Evolutionary conservation across 768 basidiomycete genomes (phyloP).

Genomic region (Lactarius vividus): DNA sequence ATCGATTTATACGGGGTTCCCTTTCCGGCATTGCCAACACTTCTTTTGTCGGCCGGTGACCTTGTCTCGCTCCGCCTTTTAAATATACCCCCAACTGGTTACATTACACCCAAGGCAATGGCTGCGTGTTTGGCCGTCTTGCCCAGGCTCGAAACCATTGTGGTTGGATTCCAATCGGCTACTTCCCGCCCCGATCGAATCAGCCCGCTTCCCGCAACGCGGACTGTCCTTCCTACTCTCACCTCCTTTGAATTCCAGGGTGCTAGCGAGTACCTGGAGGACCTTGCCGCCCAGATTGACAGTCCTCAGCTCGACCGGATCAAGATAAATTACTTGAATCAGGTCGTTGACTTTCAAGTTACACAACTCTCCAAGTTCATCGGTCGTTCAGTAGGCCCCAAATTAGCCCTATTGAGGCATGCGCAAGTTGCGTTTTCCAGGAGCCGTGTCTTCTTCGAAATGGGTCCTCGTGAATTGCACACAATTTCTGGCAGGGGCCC

Average conservation of each 20-base stretch:
- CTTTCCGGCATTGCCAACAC: not conserved
- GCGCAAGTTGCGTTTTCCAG: not conserved
- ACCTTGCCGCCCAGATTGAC: not conserved
- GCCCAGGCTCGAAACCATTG: not conserved
- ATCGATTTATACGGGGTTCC: rapidly evolving
- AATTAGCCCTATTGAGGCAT: not conserved
- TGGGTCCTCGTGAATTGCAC: not conserved
- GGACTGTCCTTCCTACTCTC: not conserved
- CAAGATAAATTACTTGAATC: not conserved
- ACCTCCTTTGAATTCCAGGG: not conserved
- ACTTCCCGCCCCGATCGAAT: not conserved
- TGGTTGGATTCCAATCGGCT: not conserved
- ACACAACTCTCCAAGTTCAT: not conserved
- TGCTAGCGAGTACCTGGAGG: not conserved
- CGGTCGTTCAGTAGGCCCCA: not conserved
- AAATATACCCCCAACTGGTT: not conserved
- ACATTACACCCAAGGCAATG: not conserved
- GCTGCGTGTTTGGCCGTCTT: not conserved
- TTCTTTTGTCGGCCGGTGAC: not conserved
- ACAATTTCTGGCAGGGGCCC: no score
- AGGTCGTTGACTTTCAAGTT: not conserved
- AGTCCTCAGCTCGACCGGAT: not conserved
- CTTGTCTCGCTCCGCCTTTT: not conserved
- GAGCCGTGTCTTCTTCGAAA: rapidly evolving
- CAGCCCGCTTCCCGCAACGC: not conserved